Evolutionary conservation across 139 green algal species (phyloP).

Genomic region (Chlamydomonas sp.): DNA sequence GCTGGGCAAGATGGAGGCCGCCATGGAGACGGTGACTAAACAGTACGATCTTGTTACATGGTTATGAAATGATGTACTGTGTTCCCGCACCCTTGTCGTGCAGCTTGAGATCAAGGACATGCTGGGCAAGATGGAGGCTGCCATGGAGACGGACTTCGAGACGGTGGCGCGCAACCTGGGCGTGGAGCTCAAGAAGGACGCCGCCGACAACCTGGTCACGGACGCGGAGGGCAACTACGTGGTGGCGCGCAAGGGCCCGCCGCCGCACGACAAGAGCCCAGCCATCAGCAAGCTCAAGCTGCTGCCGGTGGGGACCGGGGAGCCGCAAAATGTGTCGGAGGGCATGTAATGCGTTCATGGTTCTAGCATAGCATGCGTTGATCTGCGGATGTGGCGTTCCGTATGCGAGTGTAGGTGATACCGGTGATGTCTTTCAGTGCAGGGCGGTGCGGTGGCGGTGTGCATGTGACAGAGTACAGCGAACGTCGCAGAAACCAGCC

Average conservation of each 20-base stretch:
- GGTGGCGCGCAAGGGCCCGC: conserved; percentile 26
- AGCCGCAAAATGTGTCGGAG: no score
- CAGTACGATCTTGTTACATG: no score
- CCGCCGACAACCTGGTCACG: conserved; percentile 12
- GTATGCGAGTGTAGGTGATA: no score
- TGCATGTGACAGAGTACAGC: no score
- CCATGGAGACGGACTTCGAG: conserved; percentile 50
- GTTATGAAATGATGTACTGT: no score
- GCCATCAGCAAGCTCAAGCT: conserved; percentile 52
- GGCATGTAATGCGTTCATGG: no score
- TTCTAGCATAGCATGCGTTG: no score
- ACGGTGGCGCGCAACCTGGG: conserved; percentile 28
- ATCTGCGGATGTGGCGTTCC: no score
- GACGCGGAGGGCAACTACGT: conserved; percentile 33
- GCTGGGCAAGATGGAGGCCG: not conserved
- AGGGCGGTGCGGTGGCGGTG: no score
- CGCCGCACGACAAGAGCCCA: conserved; percentile 25
- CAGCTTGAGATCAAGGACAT: conserved; percentile 50
- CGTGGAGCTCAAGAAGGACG: conserved; percentile 36
- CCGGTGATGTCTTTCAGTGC: no score
- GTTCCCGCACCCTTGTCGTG: not conserved
- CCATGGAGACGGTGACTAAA: not conserved
- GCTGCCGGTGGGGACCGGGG: conserved; percentile 11
- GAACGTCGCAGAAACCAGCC: no score
- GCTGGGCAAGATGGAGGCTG: conserved; percentile 53